Percentiles rank a stretch among this genome's conserved stretches.
Conservation (phyloP, 805 yeast species). For the Kazachstania taianensis region DNA sequence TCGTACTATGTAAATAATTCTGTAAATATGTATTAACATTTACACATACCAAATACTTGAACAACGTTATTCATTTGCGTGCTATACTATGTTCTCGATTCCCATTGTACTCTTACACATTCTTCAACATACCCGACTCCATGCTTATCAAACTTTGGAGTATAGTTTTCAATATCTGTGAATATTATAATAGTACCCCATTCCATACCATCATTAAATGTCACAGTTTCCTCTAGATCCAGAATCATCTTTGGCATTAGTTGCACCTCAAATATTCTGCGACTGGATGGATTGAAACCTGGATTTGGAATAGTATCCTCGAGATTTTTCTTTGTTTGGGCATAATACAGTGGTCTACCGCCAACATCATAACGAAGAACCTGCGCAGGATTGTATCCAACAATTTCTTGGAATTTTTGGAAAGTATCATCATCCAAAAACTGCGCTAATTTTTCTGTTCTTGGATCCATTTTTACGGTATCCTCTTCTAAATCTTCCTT, state of each 20-base stretch:
- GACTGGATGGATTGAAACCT: conserved; percentile 48
- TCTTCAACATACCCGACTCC: conserved; percentile 77
- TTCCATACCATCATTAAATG: conserved; percentile 72
- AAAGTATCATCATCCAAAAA: conserved; percentile 68
- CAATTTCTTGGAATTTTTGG: conserved; percentile 64
- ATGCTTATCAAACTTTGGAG: conserved; percentile 46
- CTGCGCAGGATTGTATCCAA: conserved; percentile 77
- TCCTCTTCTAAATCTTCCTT: conserved; percentile 23
- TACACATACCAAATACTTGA: not conserved
- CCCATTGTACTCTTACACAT: conserved; percentile 85
- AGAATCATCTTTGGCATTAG: conserved; percentile 89
- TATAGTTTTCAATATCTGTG: conserved; percentile 60
- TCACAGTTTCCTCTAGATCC: conserved; percentile 53
- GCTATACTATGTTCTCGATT: conserved; percentile 25
- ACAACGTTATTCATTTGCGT: not conserved
- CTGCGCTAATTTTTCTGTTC: conserved; percentile 40
- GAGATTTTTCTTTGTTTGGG: conserved; percentile 30
- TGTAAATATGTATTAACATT: conserved; percentile 1
- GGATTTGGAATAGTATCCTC: conserved; percentile 44
- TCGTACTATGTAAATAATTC: not conserved
- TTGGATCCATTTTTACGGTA: conserved; percentile 29
- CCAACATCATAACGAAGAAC: conserved; percentile 76
- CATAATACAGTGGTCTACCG: conserved; percentile 68
- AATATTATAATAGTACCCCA: conserved; percentile 92
- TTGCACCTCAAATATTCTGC: conserved; percentile 72